Evolutionary conservation across 305 asterid species (phyloP), one percentile per base, ranked within the genome.

Genomic region (Fraxinus nigra): DNA sequence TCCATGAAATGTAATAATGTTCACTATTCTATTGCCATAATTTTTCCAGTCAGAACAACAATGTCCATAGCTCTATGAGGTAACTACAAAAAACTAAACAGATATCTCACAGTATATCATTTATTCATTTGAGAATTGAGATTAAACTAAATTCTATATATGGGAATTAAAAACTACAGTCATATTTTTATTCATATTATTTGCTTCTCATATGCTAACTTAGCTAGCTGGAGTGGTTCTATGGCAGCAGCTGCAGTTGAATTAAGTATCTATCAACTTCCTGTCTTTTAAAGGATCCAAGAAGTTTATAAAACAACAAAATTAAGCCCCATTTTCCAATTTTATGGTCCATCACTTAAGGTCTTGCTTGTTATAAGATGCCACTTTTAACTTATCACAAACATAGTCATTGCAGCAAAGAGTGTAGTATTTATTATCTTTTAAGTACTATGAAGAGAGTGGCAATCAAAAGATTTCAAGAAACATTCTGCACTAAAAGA

Each of bases 101-200:
- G 75, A 30, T 69, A 30, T 30, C 70, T 22, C 74, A 69, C 75
- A 65, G 73, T 28, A 11, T 10, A 65, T 65, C 7, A 65, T 69
- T 69, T 11, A 30, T 69, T 69, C 74, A 67, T 67, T 28, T 67
- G 74, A 67, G 73, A 67, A 26, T 28, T 67, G 73, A 67, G 74
- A 65, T 67, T 28, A 30, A 10, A 67, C 37, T 28, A 67, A 26
- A 26, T 67, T 69, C 38, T 30, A 28, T 28, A 0, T 30, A 69
- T 69, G 37, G 75, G 10, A 69, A 69, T 69, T 28, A 28, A 67
- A 28, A 67, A 28, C 74, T 28, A 26, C 18, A 67, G 18, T 65
- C 73, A 65, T 67, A 67, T 67, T 67, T 26, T 67, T 67, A 28
- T 24, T 67, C 37, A 67, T 67, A 16, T 67, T 67, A 67, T 11